These are phyloP conservation scores for Naumovozyma dairenensis DNA, from an alignment of 805 yeast genomes.

Conservation along the genomic window DNA sequence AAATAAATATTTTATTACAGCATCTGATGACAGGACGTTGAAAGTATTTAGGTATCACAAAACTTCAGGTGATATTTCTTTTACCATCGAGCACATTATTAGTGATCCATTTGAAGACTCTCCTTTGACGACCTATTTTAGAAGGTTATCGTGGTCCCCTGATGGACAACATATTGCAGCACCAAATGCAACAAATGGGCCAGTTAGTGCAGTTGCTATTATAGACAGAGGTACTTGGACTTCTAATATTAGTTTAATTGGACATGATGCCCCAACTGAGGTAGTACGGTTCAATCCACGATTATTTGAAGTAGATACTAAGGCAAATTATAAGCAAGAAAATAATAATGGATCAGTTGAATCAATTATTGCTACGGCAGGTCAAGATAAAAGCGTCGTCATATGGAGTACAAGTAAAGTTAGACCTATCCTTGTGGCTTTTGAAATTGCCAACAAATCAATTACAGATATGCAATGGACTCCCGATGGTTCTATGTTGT, in stretches of 20 bases:
- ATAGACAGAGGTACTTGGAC: slow-evolving; percentile 76
- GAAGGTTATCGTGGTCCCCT: slow-evolving; percentile 83
- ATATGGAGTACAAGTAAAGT: slow-evolving; percentile 76
- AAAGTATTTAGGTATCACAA: slow-evolving; percentile 80
- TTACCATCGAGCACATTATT: slow-evolving; percentile 76
- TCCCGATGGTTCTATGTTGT: slow-evolving; percentile 67
- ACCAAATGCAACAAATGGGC: slow-evolving; percentile 80
- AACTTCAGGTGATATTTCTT: slow-evolving; percentile 61
- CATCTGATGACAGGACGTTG: slow-evolving; percentile 89
- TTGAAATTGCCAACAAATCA: slow-evolving; percentile 63
- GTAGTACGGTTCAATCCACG: slow-evolving; percentile 69
- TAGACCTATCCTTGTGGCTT: slow-evolving; percentile 71
- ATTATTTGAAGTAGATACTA: slow-evolving; percentile 34
- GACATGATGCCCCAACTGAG: slow-evolving; percentile 81
- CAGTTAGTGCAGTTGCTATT: slow-evolving; percentile 63
- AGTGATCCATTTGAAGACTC: slow-evolving; percentile 79
- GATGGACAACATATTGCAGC: slow-evolving; percentile 82
- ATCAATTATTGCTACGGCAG: slow-evolving; percentile 87
- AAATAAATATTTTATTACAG: slow-evolving; percentile 92
- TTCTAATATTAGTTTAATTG: slow-evolving; percentile 61
- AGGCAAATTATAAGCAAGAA: slow-evolving; percentile 11
- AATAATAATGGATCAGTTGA: slow-evolving; percentile 27
- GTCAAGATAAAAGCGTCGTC: slow-evolving; percentile 83
- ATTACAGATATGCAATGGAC: slow-evolving; percentile 89
- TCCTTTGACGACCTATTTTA: slow-evolving; percentile 84